Evolutionary conservation across 176 grass and related monocot species (phyloP).

Genomic region (Pharus latifolius): DNA sequence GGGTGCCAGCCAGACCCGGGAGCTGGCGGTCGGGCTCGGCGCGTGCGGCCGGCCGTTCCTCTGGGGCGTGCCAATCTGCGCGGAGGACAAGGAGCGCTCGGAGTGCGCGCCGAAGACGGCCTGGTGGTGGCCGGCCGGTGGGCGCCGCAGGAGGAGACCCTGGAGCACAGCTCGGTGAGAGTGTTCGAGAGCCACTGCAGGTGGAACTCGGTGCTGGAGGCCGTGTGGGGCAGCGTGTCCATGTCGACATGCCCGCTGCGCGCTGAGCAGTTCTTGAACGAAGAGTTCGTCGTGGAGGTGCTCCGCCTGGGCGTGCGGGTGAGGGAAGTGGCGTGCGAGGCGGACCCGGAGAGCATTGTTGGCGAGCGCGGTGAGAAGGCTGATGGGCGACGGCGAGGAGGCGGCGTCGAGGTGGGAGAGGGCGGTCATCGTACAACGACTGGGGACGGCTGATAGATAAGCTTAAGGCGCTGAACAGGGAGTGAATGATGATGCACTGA

Average conservation of each 20-base stretch:
- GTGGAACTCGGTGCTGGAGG: conserved; percentile 40
- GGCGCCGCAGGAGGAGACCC: conserved; percentile 32
- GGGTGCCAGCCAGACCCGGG: conserved; percentile 2
- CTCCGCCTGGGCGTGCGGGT: conserved; percentile 27
- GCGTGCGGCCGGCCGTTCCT: conserved; percentile 10
- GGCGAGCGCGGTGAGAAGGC: conserved; percentile 2
- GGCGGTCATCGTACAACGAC: conserved; percentile 6
- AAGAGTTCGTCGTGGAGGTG: conserved; percentile 35
- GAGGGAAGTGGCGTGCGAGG: not conserved
- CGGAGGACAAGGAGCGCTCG: not conserved
- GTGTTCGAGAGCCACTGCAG: conserved; percentile 50
- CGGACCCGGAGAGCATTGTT: conserved; percentile 12
- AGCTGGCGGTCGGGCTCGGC: conserved; percentile 21
- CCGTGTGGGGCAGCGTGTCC: conserved; percentile 4
- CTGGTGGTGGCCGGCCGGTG: conserved; percentile 39
- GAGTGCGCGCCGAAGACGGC: conserved; percentile 9
- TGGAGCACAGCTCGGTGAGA: conserved; percentile 34
- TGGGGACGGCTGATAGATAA: conserved; percentile 13
- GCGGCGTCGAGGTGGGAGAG: not conserved
- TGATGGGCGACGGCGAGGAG: conserved; percentile 5
- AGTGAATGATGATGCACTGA: not conserved
- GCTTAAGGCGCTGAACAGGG: conserved; percentile 6
- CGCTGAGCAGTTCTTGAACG: conserved; percentile 52
- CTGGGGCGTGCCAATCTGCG: conserved; percentile 13
- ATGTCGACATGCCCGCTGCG: conserved; percentile 44